Evolutionary conservation across 2,329 filamentous ascomycete species (phyloP).

Genomic region (Lanzia echinophila): DNA sequence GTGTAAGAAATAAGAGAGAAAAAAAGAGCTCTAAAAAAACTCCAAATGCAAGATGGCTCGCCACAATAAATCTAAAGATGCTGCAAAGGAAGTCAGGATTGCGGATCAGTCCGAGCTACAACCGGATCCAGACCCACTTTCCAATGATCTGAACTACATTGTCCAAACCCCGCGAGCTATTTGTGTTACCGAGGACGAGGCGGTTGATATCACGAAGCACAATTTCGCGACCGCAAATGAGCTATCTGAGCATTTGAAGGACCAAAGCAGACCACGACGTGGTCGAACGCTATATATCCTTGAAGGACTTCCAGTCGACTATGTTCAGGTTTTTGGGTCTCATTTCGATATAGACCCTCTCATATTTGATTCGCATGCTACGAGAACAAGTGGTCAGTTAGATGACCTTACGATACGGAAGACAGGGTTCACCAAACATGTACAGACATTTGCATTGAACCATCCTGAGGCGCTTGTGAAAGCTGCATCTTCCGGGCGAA

Average conservation of each 20-base stretch:
- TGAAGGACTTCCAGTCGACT: not conserved
- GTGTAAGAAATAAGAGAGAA: not conserved
- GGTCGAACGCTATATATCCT: not conserved
- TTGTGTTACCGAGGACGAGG: not conserved
- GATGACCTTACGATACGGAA: not conserved
- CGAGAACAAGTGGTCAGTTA: not conserved
- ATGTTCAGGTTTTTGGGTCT: not conserved
- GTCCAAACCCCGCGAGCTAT: not conserved
- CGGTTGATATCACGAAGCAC: not conserved
- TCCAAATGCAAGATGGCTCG: not conserved
- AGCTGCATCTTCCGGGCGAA: not conserved
- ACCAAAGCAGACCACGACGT: no score
- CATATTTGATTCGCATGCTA: not conserved
- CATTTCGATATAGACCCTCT: constrained; percentile 1
- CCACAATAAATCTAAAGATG: not conserved
- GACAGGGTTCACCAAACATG: no score
- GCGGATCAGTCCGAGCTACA: not conserved
- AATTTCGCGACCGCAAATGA: not conserved
- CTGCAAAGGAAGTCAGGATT: not conserved
- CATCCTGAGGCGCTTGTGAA: not conserved
- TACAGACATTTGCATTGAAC: not conserved
- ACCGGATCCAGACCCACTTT: no score
- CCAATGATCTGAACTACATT: not conserved
- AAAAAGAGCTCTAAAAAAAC: not conserved
- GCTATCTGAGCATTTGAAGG: not conserved